Percentiles rank a stretch among this genome's conserved stretches.
These are phyloP conservation scores for Chrysanthemum seticuspe DNA, from an alignment of 129 eudicot species.

Conservation along the genomic window DNA sequence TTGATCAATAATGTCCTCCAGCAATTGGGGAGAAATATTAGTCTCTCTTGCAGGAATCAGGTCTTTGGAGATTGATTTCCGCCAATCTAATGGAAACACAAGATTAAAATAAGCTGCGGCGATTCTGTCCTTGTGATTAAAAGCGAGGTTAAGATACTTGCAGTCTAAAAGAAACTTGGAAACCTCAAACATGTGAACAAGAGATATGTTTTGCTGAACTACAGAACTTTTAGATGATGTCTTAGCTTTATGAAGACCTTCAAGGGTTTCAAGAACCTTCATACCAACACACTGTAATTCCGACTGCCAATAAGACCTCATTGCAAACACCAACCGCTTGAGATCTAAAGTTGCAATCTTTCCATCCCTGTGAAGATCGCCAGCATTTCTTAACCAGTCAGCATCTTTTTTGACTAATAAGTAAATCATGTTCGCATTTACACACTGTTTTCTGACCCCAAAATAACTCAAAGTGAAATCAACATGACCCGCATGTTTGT, in stretches of 20 bases:
- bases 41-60: slow-evolving; percentile 37
- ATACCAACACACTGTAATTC: slow-evolving; percentile 48
- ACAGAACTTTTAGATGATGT: background rate
- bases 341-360: slow-evolving; percentile 34
- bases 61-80: slow-evolving; percentile 24
- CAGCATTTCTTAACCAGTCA: slow-evolving; percentile 47
- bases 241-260: slow-evolving; percentile 19
- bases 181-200: slow-evolving; percentile 33
- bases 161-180: slow-evolving; percentile 36
- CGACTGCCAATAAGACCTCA: slow-evolving; percentile 35
- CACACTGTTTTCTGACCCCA: slow-evolving; percentile 38
- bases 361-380: slow-evolving; percentile 29
- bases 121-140: background rate
- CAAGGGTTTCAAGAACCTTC: slow-evolving; percentile 38
- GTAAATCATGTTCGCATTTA: slow-evolving; percentile 14
- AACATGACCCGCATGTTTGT: slow-evolving; percentile 11
- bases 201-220: slow-evolving; percentile 31
- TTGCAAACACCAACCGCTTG: slow-evolving; percentile 38
- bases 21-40: slow-evolving; percentile 31
- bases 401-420: slow-evolving; percentile 43
- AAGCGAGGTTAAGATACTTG: slow-evolving; percentile 8
- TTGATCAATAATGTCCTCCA: slow-evolving; percentile 35
- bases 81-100: slow-evolving; percentile 51
- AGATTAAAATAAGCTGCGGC: slow-evolving; percentile 21
- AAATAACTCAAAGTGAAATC: slow-evolving; percentile 52